Conservation (phyloP, 352 stramenopile genomes). For the Globisporangium rhizosaccharum region DNA sequence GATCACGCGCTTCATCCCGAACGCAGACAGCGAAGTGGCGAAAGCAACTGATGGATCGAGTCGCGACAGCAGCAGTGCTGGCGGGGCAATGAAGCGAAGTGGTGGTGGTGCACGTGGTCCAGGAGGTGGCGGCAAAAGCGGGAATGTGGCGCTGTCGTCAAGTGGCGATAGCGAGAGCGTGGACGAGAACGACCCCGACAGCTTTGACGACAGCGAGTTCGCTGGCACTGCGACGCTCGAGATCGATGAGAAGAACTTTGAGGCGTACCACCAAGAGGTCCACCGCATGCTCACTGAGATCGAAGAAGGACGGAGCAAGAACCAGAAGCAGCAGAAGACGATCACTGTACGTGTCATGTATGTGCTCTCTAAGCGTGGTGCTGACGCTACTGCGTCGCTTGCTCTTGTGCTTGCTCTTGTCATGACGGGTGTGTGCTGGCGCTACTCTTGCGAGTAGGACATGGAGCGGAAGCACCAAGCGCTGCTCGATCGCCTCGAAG, state of each 20-base stretch:
- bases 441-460: constrained; percentile 25
- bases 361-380: too few relatives aligned
- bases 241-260: constrained; percentile 63
- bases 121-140: too few relatives aligned
- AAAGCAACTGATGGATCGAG: not conserved
- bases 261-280: constrained; percentile 64
- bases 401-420: too few relatives aligned
- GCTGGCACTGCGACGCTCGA: constrained; percentile 12
- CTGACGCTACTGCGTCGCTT: not conserved
- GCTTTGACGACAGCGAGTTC: constrained; percentile 7
- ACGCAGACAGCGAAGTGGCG: constrained; percentile 16
- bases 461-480: constrained; percentile 63
- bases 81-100: not conserved
- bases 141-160: not conserved
- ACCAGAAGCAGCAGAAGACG: constrained; percentile 62
- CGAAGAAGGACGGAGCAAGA: constrained; percentile 50
- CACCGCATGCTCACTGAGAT: constrained; percentile 59
- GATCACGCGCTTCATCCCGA: constrained; percentile 34
- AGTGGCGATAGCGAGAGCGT: not conserved
- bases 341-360: constrained; percentile 32
- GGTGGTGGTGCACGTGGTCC: too few relatives aligned
- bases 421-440: not conserved
- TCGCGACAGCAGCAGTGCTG: not conserved
- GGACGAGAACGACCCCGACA: not conserved
- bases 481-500: constrained; percentile 54